Evolutionary conservation across 2,329 filamentous ascomycete genomes (phyloP), one percentile per base, ranked within the genome.

Genomic region (Aspergillus calidoustus): DNA sequence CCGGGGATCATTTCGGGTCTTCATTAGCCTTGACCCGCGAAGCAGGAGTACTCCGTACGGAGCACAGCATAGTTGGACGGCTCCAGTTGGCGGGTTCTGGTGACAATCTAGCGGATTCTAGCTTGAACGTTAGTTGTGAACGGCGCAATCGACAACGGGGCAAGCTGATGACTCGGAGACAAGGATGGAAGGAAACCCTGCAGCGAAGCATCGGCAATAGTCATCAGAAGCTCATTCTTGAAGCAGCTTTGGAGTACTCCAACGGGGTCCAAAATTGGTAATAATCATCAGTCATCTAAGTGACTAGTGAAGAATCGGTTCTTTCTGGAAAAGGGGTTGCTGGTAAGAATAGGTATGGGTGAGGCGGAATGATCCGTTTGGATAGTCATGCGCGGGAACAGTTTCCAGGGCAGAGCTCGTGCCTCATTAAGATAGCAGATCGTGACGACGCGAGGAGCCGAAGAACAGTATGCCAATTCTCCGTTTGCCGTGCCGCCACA

Each of bases 101-200:
- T 60, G 64, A 63, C 59, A 60, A 63, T 73, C 72, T 74, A 74
- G 71, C 67, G 71, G 63, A 64, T 72, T 75, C 73, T 75, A 74
- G 72, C 66, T 65, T 66, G 57, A 56, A 56, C 51, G 61, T 65
- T 68, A 65, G 65, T 61, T 30, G 23, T 54, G 51, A 43, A 61
- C 64, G 64, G 63, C 59, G 59, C 63, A 63, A 61, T 60, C 53
- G 58, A 34, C 53, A 43, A 59, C 62, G 60, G 62, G 57, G 50
- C 56, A 50, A 30, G 30, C 19, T 47, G 43, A 48, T 17, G 30
- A 54, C 49, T 54, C 38, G 53, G 34, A 41, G 4, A 54, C 57
- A 23, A 22, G 53, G 22, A 44, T 43, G 54, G 59, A 61, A 56
- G 23, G 59, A 49, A 43, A 41, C 47, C 28, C n/a, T 34, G 52